Conservation (phyloP, 1,284 basidiomycete species). For the Hemileia vastatrix region DNA sequence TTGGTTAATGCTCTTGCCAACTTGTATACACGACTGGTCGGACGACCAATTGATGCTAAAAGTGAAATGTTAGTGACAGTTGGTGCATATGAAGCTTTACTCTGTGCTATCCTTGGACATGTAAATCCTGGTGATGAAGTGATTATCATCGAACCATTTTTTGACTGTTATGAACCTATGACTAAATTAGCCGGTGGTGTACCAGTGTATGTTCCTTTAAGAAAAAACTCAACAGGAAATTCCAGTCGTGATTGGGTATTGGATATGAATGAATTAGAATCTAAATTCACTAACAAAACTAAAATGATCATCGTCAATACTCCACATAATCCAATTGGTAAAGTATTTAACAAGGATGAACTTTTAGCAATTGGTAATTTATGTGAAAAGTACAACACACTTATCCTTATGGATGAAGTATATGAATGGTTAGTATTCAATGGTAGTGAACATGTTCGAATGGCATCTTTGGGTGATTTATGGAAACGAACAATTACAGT, state of each 20-base stretch:
- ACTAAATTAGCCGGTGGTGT: slow-evolving; percentile 56
- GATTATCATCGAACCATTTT: slow-evolving; percentile 71
- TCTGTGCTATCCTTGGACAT: too few relatives aligned
- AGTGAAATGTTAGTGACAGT: too few relatives aligned
- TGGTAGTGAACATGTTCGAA: slow-evolving; percentile 73
- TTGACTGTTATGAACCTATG: slow-evolving; percentile 91
- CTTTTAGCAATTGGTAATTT: slow-evolving; percentile 72
- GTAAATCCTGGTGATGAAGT: slow-evolving; percentile 88
- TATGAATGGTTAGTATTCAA: slow-evolving; percentile 92
- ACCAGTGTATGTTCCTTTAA: slow-evolving; percentile 83
- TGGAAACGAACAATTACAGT: slow-evolving; percentile 86
- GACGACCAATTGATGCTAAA: too few relatives aligned
- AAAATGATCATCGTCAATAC: slow-evolving; percentile 92
- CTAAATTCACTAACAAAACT: slow-evolving; percentile 69
- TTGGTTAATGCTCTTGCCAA: too few relatives aligned
- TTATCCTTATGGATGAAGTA: slow-evolving; percentile 47
- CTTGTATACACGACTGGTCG: too few relatives aligned
- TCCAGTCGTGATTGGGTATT: slow-evolving; percentile 66
- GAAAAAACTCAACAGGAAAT: slow-evolving; percentile 47
- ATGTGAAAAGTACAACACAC: slow-evolving; percentile 81
- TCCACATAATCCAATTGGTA: slow-evolving; percentile 86
- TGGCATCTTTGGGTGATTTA: slow-evolving; percentile 79
- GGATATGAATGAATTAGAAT: slow-evolving; percentile 69
- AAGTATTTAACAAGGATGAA: slow-evolving; percentile 78
- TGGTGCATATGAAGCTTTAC: too few relatives aligned